Percentiles rank a stretch among this genome's conserved stretches.
These are phyloP conservation scores for Penicillium sp. DNA, from an alignment of 2,329 filamentous ascomycete genomes.

Conservation along the genomic window DNA sequence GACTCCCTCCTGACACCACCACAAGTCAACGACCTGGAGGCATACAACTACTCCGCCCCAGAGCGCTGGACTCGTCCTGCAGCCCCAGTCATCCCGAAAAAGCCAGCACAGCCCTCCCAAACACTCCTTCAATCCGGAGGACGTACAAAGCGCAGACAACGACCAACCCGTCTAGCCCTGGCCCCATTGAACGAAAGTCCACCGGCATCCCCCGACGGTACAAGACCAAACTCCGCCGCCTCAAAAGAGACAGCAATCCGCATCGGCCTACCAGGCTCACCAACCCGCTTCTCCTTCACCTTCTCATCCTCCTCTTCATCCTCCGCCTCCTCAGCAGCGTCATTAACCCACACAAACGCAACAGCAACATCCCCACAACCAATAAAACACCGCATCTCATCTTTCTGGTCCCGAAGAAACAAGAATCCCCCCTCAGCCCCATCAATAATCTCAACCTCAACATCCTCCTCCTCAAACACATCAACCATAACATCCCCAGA, in stretches of 20 bases:
- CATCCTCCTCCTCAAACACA: slow-evolving; percentile 13
- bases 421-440: slow-evolving; percentile 31
- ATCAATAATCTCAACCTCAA: slow-evolving; percentile 15
- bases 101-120: slow-evolving; percentile 21
- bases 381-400: slow-evolving; percentile 15
- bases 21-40: slow-evolving; percentile 54
- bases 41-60: slow-evolving; percentile 59
- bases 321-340: slow-evolving; percentile 20
- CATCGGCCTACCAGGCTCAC: slow-evolving; percentile 30
- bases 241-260: slow-evolving; percentile 38
- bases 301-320: slow-evolving; percentile 37
- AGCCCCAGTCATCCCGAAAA: slow-evolving; percentile 34
- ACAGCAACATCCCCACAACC: neutral
- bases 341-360: slow-evolving; percentile 1
- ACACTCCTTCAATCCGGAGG: slow-evolving; percentile 42
- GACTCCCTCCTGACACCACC: slow-evolving; percentile 54
- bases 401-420: slow-evolving; percentile 22
- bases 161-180: slow-evolving; percentile 20
- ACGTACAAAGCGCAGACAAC: slow-evolving; percentile 37
- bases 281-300: slow-evolving; percentile 32
- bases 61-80: slow-evolving; percentile 50
- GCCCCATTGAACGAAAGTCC: slow-evolving; percentile 25
- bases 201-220: slow-evolving; percentile 19
- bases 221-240: slow-evolving; percentile 31
- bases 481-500: slow-evolving; percentile 10